Base-by-base conservation (phyloP, 2,329 filamentous ascomycete genomes). In the Aureobasidium sp. region DNA sequence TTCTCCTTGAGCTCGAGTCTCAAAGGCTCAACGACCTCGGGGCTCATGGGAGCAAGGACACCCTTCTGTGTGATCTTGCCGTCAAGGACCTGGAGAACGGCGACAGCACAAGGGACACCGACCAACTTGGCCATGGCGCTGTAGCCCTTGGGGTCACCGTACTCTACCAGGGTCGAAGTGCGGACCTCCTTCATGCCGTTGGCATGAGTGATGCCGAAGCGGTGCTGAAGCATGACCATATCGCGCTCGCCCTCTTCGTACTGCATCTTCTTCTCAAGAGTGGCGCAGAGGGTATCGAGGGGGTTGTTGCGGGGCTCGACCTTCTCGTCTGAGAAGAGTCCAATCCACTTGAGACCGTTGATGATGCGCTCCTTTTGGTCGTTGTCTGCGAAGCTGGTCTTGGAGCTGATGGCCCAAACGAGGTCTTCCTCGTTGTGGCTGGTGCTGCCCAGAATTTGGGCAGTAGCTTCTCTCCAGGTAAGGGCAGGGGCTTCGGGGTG, bases 241-340 rank as follows among this genome's bases (percentile, higher is more conserved):
- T 96, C 92, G 64, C 92, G 87, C 84, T 96, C 91, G 65, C 83
- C 87, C 69, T 88, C 81, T 71, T 84, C 88, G 75, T 87, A 96
- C 76, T 89, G 84, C 90, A 96, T 95, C 85, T 95, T 96, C 81
- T 89, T 79, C 81, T 96, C 91, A 34, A 96, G 84, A 3, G 86
- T 89, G 36, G 90, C 90, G 78, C 92, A 96, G 43, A 96, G 85
- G n/a, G 89, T 93, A 75, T 96, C 92, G 27, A 96, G 83, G 4
- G 91, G 88, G 79, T 90, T 96, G 61, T 86, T 88, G 62, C 85
- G 81, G 32, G 90, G 87, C 6, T 78, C 87, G 71, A 88, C 91
- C 73, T 84, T 78, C 71, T 84, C 82, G 67, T 86, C 82, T 47
- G 84, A 87, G 78, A 91, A 88, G 65, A 85, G 71, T 27, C 82